phyloP scores from a whole-genome alignment of 805 yeast species.

The Teunomyces stri region DNA sequence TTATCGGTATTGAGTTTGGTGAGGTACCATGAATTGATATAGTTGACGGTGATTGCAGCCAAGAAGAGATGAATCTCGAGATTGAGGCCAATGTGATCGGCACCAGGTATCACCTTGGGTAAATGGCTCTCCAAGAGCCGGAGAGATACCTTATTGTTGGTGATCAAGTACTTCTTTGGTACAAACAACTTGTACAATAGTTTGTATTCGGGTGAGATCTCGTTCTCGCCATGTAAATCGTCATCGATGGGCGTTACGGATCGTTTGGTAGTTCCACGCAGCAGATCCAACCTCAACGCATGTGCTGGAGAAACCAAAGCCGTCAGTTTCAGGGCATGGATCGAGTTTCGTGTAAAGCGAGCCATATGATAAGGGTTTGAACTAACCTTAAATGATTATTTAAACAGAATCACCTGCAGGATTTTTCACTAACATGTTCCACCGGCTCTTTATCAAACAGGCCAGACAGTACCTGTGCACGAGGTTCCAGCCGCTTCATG shows the following conservation, averaged over 20 bases:
- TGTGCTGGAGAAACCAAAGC: neutral
- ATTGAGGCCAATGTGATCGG: slow-evolving; percentile 17
- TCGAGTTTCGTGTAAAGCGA: no score
- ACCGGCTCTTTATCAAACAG: neutral
- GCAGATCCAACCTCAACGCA: neutral
- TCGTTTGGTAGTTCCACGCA: neutral
- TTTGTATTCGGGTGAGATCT: slow-evolving; percentile 30
- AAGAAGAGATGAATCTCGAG: slow-evolving; percentile 37
- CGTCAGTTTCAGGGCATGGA: neutral
- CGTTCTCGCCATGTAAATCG: slow-evolving; percentile 12
- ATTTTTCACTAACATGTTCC: neutral
- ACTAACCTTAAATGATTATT: no score
- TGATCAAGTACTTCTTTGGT: slow-evolving; percentile 31
- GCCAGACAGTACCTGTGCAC: slow-evolving; percentile 8
- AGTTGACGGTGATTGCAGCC: slow-evolving; percentile 22
- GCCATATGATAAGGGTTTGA: neutral
- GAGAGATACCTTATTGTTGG: slow-evolving; percentile 25
- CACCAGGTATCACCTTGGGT: slow-evolving; percentile 23
- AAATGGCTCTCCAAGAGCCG: slow-evolving; percentile 26
- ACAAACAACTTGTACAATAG: slow-evolving; percentile 33
- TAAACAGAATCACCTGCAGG: neutral
- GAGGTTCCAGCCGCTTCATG: slow-evolving; percentile 30
- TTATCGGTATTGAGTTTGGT: slow-evolving; percentile 30
- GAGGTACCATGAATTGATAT: slow-evolving; percentile 15
- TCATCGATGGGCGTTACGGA: slow-evolving; percentile 9